Evolutionary conservation across 495 filamentous ascomycete species (phyloP), one percentile per base, ranked within the genome.

Genomic region (Aspergillus incahuasiensis): DNA sequence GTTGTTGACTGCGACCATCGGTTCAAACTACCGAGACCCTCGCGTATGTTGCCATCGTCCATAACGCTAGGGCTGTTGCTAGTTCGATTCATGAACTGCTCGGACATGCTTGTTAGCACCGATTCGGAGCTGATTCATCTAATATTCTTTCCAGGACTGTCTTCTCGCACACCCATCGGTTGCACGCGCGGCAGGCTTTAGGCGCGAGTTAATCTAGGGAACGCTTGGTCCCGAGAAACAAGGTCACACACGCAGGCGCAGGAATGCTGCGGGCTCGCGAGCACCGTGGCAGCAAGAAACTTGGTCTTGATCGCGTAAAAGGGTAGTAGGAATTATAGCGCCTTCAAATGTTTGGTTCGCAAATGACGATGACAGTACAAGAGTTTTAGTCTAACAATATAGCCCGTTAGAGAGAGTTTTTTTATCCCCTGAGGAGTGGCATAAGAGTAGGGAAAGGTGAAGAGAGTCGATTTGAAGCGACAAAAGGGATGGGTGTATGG

Each of bases 1-100:
- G 79, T 65, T 19, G 90, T 89, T 4, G 87, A 90, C 24, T 86
- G 82, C 24, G 88, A 92, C 90, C 88, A 92, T 51, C 89, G 85
- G 69, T 92, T 90, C 63, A 90, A 78, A 55, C 85, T 90, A 30
- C 82, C 83, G 40, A 90, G 70, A 4, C 84, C 82, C 63, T 89
- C 87, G 62, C 75, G 79, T 54, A 85, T 69, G 50, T 73, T 71
- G 44, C 67, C 64, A 51, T 68, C 73, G 22, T 60, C 63, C 25
- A 58, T 44, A 25, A 48, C 57, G 5, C 52, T 60, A 21, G 57
- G 22, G 15, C 54, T 53, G 28, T 58, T 49, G 9, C 55, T 50
- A 22, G 25, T 52, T n/a, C 60, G 60, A 43, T 60, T 61, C 44
- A 63, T 52, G 7, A 61, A 28, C 22, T 43, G 25, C 16, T 44